Percentiles rank a stretch among this genome's conserved stretches.
These are phyloP conservation scores for Geotrichum candidum DNA, from an alignment of 1,139 yeast genomes.

Conservation along the genomic window DNA sequence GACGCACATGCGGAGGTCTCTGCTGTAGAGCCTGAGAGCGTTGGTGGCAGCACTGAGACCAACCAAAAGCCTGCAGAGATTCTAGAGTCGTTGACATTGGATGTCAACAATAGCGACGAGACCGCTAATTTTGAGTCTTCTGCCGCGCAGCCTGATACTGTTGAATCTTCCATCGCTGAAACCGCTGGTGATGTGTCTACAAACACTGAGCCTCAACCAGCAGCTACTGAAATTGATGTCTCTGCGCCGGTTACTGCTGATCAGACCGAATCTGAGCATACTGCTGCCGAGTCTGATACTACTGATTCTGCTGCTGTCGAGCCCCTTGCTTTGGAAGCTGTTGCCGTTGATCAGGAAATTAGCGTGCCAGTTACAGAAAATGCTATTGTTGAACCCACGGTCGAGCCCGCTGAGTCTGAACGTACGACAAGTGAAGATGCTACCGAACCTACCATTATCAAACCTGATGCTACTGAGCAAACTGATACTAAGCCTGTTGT, in stretches of 20 bases:
- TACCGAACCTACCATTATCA: not conserved
- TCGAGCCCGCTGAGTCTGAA: not conserved
- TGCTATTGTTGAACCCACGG: not conserved
- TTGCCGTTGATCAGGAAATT: no score
- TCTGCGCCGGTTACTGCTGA: not conserved
- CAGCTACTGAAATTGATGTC: not conserved
- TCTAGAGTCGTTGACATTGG: not conserved
- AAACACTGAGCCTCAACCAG: not conserved
- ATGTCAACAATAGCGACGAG: not conserved
- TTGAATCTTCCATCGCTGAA: not conserved
- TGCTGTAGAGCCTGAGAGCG: not conserved
- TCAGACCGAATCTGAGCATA: not conserved
- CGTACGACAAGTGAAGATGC: not conserved
- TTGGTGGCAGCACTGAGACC: not conserved
- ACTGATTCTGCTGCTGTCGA: not conserved
- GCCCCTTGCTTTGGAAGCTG: not conserved
- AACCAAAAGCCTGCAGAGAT: not conserved
- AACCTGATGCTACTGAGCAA: not conserved
- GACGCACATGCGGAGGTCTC: not conserved
- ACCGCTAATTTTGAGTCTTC: not conserved
- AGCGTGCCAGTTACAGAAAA: no score
- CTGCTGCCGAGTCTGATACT: not conserved
- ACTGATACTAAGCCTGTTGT: not conserved
- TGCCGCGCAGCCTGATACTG: slow-evolving; percentile 10
- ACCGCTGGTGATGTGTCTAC: not conserved